A percentile compares a stretch with the other conserved stretches of the same genome.
Evolutionary conservation across 352 stramenopile genomes (phyloP).

Genomic region (Plasmopara muralis): DNA sequence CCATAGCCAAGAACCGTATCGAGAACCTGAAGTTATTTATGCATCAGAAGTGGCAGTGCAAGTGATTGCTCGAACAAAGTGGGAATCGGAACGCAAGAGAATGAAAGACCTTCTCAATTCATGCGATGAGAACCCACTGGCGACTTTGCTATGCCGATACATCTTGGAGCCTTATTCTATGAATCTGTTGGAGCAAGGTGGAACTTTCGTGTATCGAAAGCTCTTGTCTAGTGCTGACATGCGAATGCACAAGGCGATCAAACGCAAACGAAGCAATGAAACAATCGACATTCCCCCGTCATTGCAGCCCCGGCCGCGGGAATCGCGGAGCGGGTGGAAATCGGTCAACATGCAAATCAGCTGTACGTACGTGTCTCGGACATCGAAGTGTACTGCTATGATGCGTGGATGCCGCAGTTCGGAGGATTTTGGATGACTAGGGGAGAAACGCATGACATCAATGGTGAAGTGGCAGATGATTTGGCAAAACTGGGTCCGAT

Average conservation of each 20-base stretch:
- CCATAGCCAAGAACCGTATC: conserved; percentile 1
- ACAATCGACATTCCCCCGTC: conserved; percentile 11
- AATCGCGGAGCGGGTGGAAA: conserved; percentile 22
- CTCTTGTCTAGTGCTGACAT: conserved; percentile 11
- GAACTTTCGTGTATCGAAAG: conserved; percentile 18
- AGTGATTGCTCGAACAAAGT: conserved; percentile 27
- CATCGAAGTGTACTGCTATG: conserved; percentile 25
- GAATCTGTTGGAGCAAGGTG: conserved; percentile 26
- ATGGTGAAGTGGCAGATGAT: not conserved
- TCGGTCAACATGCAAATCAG: conserved; percentile 16
- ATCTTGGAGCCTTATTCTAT: conserved; percentile 31
- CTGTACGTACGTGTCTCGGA: conserved; percentile 27
- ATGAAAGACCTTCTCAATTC: conserved; percentile 16
- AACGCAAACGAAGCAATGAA: conserved; percentile 5
- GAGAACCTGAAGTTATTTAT: not conserved
- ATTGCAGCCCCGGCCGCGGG: conserved; percentile 9
- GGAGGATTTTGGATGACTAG: conserved; percentile 28
- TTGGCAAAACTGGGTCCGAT: not conserved
- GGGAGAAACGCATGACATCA: conserved; percentile 2
- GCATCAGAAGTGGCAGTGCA: conserved; percentile 19
- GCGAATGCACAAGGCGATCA: not conserved
- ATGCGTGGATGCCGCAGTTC: conserved; percentile 26
- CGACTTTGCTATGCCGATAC: conserved; percentile 26
- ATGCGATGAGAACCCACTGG: conserved; percentile 21
- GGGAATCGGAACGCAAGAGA: conserved; percentile 10